These are phyloP conservation scores for Paspalum vaginatum DNA, from an alignment of 176 grass and related monocot genomes.

Conservation along the genomic window DNA sequence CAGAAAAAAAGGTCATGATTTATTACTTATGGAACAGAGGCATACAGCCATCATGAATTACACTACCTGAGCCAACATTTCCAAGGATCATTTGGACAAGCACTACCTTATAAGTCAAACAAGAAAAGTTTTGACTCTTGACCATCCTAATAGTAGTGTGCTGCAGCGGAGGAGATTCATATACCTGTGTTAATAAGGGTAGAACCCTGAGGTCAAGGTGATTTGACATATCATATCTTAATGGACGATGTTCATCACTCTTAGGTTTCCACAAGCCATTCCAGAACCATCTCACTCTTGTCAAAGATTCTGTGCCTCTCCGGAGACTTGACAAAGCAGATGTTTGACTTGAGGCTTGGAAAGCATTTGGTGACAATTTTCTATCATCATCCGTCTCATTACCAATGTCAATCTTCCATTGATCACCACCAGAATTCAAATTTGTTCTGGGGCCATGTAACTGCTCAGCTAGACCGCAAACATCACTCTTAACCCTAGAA, in stretches of 20 bases:
- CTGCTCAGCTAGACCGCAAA: slow-evolving; percentile 35
- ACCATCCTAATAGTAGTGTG: not conserved
- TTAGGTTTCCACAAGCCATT: slow-evolving; percentile 72
- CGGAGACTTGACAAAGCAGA: slow-evolving; percentile 40
- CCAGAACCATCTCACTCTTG: slow-evolving; percentile 68
- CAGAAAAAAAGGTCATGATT: not conserved
- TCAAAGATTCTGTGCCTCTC: slow-evolving; percentile 49
- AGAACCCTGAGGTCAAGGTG: slow-evolving; percentile 50
- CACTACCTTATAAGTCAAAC: slow-evolving; percentile 2
- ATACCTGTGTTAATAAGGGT: slow-evolving; percentile 60
- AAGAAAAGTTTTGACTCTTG: not conserved
- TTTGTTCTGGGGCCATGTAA: slow-evolving; percentile 46
- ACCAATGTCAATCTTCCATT: slow-evolving; percentile 65
- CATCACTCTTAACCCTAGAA: slow-evolving; percentile 46
- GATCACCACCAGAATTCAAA: slow-evolving; percentile 35
- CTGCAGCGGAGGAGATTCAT: not conserved
- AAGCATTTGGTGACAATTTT: slow-evolving; percentile 30
- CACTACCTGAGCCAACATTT: not conserved
- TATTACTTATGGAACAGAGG: not conserved
- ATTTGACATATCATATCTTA: slow-evolving; percentile 56
- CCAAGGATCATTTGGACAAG: not conserved
- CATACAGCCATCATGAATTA: not conserved
- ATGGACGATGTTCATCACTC: slow-evolving; percentile 53
- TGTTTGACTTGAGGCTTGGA: slow-evolving; percentile 33
- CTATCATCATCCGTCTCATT: slow-evolving; percentile 43